These are phyloP conservation scores for Ceratobasidium papillatum DNA, from an alignment of 1,284 basidiomycete species.

Conservation along the genomic window DNA sequence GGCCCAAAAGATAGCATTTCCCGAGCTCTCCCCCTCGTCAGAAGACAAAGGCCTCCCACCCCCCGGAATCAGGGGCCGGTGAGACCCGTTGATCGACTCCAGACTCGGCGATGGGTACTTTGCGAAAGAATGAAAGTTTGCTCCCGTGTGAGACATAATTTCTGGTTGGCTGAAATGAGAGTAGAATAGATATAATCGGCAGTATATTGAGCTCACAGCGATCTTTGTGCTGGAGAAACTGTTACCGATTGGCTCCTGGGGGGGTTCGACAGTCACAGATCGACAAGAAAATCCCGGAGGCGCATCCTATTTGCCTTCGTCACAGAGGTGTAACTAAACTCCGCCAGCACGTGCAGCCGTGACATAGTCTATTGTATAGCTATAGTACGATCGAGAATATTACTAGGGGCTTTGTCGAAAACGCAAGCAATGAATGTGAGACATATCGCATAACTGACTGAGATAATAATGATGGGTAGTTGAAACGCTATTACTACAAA, in stretches of 20 bases:
- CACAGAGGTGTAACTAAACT: constrained; percentile 5
- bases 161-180: background rate
- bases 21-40: background rate
- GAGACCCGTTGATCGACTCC: background rate
- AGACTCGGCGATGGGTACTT: background rate
- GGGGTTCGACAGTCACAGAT: background rate
- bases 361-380: constrained; percentile 6
- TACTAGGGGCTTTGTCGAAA: background rate
- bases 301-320: constrained; percentile 29
- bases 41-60: constrained; percentile 21
- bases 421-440: background rate
- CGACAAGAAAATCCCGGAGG: constrained; percentile 11
- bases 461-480: background rate
- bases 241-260: background rate
- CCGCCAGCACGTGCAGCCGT: constrained; percentile 15
- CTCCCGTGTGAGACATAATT: constrained; percentile 23
- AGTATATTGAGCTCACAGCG: background rate
- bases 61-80: constrained; percentile 35
- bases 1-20: constrained; percentile 13
- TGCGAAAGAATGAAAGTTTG: background rate
- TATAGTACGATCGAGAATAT: constrained; percentile 11
- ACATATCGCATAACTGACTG: background rate
- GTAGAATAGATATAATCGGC: background rate
- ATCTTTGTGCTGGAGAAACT: no score
- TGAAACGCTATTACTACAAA: background rate